phyloP scores from a whole-genome alignment of 768 basidiomycete species.

The Tephrocybe rancida region DNA sequence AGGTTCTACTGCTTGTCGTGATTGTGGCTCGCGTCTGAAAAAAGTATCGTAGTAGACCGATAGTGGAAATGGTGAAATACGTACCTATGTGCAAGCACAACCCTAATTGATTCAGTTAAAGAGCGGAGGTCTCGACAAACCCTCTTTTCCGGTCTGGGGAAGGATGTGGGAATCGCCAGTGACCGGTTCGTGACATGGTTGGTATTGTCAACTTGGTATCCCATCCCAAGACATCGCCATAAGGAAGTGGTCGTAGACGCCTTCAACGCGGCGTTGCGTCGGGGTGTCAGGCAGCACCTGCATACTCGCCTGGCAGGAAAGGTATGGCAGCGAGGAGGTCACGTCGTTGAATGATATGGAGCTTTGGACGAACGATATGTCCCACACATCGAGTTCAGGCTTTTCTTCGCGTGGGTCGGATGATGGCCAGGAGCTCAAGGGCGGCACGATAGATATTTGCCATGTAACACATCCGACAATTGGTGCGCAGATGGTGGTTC shows the following conservation, averaged over 20 bases:
- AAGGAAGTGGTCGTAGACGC: constrained; percentile 80
- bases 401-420: constrained; percentile 36
- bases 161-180: constrained; percentile 11
- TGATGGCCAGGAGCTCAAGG: constrained; percentile 31
- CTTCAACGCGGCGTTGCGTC: constrained; percentile 62
- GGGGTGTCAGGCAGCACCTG: constrained; percentile 53
- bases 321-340: constrained; percentile 67
- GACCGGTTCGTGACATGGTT: constrained; percentile 41
- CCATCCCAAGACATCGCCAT: constrained; percentile 81
- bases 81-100: too few species aligned
- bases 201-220: constrained; percentile 74
- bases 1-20: too few species aligned
- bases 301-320: constrained; percentile 40
- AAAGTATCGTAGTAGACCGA: too few species aligned
- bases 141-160: constrained; percentile 34
- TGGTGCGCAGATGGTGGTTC: constrained; percentile 50
- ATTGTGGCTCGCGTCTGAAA: too few species aligned
- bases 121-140: too few species aligned
- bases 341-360: constrained; percentile 53
- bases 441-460: constrained; percentile 67
- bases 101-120: too few species aligned
- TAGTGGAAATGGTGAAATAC: too few species aligned
- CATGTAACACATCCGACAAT: constrained; percentile 69
- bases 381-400: constrained; percentile 28
- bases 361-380: constrained; percentile 26